Base-by-base conservation (phyloP, 2,329 filamentous ascomycete genomes). In the Paramyrothecium roridum region DNA sequence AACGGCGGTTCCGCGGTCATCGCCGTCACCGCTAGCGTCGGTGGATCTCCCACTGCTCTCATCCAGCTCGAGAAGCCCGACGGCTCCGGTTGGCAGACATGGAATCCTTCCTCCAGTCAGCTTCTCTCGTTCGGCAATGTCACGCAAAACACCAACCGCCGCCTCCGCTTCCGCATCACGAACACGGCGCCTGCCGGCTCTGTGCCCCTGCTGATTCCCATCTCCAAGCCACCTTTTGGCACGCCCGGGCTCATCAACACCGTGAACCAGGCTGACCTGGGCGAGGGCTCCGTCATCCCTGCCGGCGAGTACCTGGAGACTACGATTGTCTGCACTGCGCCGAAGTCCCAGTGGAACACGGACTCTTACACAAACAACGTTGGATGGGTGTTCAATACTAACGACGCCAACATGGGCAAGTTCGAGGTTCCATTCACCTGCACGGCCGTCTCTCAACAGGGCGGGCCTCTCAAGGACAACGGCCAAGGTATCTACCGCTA, bases 31-130 rank as follows among this genome's bases (percentile, higher is more conserved):
- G 49, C 26, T 16, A 51, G 23, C 19, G 49, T 51, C 17, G 49
- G 49, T 21, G 49, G 26, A 19, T 51, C 49, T 20, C 49, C 49
- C 16, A 12, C 6, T 20, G 49, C 49, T 10, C 49, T 51, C 30
- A 51, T 51, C 20, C 49, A 51, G 49, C 49, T 51, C n/a, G 49
- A 51, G 33, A 51, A 51, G 49, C 49, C 49, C 16, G 49, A 51
- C 33, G 49, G 49, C n/a, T 37, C 49, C 6, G 49, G 49, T 33
- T 51, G 49, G 49, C 49, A 51, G 33, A 17, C 49, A 17, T 51
- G 49, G 49, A 40, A 7, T 40, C n/a, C 33, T 10, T 8, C 12
- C 26, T 16, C 19, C 16, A 26, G 30, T 13, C 8, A 16, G 37
- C 37, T 30, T 21, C 20, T 51, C 30, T 34, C 26, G 13, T 40